Percentiles rank a stretch among this genome's conserved stretches.
Conservation (phyloP, 140 eudicot species). For the Flaveria floridana region DNA sequence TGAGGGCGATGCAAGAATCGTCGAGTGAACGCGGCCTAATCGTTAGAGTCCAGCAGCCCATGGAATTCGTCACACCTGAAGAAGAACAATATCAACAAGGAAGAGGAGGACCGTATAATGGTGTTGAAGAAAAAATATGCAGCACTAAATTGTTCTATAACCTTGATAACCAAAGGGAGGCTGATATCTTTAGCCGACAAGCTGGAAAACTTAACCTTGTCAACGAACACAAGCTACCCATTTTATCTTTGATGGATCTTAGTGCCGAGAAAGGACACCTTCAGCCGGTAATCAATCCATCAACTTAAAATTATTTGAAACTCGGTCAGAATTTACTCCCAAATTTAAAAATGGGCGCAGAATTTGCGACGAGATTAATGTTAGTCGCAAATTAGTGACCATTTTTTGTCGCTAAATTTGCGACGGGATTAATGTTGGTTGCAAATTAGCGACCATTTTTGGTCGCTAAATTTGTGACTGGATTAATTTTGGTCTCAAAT, state of each 20-base stretch:
- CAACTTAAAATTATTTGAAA: no score
- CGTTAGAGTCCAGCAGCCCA: slow-evolving; percentile 41
- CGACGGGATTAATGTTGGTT: no score
- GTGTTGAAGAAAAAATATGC: slow-evolving; percentile 66
- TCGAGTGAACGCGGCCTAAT: slow-evolving; percentile 46
- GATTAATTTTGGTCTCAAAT: no score
- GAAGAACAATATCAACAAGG: background rate
- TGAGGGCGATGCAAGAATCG: slow-evolving; percentile 51
- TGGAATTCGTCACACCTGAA: slow-evolving; percentile 50
- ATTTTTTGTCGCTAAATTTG: no score
- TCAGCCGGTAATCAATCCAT: slow-evolving; percentile 41
- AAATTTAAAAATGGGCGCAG: no score
- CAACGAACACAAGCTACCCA: slow-evolving; percentile 59
- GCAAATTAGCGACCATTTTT: no score
- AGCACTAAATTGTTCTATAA: slow-evolving; percentile 47
- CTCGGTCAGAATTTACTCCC: no score
- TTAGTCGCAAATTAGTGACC: no score
- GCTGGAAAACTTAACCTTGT: slow-evolving; percentile 59
- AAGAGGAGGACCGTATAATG: slow-evolving; percentile 36
- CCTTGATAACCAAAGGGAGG: slow-evolving; percentile 47
- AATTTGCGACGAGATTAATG: no score
- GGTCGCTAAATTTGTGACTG: no score
- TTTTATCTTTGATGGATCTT: slow-evolving; percentile 52
- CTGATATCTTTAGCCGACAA: slow-evolving; percentile 54
- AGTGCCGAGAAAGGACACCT: slow-evolving; percentile 71